Evolutionary conservation across 2,329 filamentous ascomycete genomes (phyloP).

Genomic region (Herpotrichia juniperi): DNA sequence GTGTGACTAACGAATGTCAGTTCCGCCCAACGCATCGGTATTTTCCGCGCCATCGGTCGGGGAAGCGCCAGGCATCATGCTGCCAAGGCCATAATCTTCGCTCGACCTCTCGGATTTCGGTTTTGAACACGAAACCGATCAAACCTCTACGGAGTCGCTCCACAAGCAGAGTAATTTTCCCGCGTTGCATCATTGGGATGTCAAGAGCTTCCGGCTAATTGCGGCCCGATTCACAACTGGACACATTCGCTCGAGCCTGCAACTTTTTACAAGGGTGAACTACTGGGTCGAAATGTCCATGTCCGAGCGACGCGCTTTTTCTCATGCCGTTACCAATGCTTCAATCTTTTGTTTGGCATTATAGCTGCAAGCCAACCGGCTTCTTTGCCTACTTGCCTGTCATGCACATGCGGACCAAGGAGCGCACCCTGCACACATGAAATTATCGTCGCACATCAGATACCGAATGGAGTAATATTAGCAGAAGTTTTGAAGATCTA

Average conservation of each 20-base stretch:
- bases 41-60: no score
- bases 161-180: no score
- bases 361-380: slow-evolving; percentile 4
- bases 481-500: not conserved
- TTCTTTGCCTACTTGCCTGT: not conserved
- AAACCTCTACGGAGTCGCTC: no score
- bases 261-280: not conserved
- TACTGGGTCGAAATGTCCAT: not conserved
- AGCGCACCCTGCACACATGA: not conserved
- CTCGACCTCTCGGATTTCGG: no score
- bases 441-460: not conserved
- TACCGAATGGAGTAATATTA: not conserved
- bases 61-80: no score
- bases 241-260: not conserved
- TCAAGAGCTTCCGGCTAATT: no score
- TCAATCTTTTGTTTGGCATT: not conserved
- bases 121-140: no score
- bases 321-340: not conserved
- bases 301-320: not conserved
- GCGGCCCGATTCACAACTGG: not conserved
- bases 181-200: no score
- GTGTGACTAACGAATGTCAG: no score
- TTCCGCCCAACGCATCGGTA: no score
- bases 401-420: slow-evolving; percentile 4
- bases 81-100: no score